Evolutionary conservation across 2,329 filamentous ascomycete species (phyloP), one percentile per base, ranked within the genome.

Genomic region (Fusarium solani-melongenae): DNA sequence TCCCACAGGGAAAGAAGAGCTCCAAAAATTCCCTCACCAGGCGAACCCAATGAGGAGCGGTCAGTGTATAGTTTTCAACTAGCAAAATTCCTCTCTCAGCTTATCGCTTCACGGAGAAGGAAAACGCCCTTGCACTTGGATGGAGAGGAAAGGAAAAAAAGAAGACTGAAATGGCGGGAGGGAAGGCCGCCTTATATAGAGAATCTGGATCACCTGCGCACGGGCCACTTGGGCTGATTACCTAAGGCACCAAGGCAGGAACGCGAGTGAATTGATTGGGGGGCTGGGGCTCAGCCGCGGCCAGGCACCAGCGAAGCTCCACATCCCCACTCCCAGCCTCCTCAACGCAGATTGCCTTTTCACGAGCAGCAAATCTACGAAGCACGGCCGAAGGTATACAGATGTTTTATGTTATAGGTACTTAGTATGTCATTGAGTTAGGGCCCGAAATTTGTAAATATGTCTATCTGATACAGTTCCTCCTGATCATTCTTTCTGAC

Each of bases 51-150:
- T 86, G 83, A 87, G 86, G 85, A 93, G 91, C 86, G 85, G 91
- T 93, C 91, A 90, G 85, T 87, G 80, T 88, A 89, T 93, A 93
- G 92, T 93, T 93, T 93, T 93, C 92, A 93, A 93, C 91, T 92
- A 93, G 92, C 92, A 93, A 93, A 93, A 92, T 91, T 93, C 92
- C 90, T 93, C 91, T 93, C 91, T 92, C 91, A 83, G 83, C 83
- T 83, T 88, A 91, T 90, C 88, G 90, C 90, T 90, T 93, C 83
- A 84, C 82, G 82, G 83, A 84, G 82, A 84, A 84, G 82, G 83
- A 84, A 84, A 91, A 91, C 88, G 91, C 92, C 91, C 91, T 84
- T 90, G 90, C 90, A 91, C 89, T 87, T 78, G 85, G 87, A 89
- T 88, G 83, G 81, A 77, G 84, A 84, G 71, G 81, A 84, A 87